Base-by-base conservation (phyloP, 352 stramenopile genomes). In the Aphanomyces euteiches region DNA sequence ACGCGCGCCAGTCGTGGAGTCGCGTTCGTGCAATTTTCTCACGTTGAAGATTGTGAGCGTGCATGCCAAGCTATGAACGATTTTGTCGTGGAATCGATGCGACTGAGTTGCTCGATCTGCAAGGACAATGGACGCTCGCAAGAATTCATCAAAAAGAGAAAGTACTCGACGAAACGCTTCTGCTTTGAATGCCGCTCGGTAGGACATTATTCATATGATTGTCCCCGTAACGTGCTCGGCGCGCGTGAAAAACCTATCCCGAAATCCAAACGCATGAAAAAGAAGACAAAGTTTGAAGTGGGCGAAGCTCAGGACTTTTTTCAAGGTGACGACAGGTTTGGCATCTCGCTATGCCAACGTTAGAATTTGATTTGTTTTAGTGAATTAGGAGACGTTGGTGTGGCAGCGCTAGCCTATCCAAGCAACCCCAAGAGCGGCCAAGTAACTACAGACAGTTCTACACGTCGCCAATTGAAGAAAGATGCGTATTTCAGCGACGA, bases 171-270 rank as follows among this genome's bases (percentile, higher is more conserved):
- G 41, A 75, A 76, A 13, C 78, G 79, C 58, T 82, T 85, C 19
- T 96, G 88, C 75, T 96, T 96, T 73, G 88, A 96, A 74, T 96
- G 88, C 68, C 83, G 86, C 40, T 79, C 82, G 41, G 73, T 79
- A 17, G 86, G 85, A 10, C 88, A 96, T 72, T 82, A 87, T 37
- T 94, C 86, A 21, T 96, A 96, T 72, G 82, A 87, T 57, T 96
- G 88, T 63, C 88, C 88, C 15, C 84, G 77, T 66, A 96, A 96
- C 64, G 84, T 94, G 21, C 75, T 96, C 36, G 88, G 88, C 19
- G 72, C 75, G 47, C 79, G 86, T 12, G 82, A 92, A 68, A 85
- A 83, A 21, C 86, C 88, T 21, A 87, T 87, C 58, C 85, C 79
- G 56, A 85, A 78, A 41, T 77, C 76, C 67, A 84, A 84, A 73